phyloP scores from a whole-genome alignment of 768 basidiomycete species.

The Lyophyllum shimeji region DNA sequence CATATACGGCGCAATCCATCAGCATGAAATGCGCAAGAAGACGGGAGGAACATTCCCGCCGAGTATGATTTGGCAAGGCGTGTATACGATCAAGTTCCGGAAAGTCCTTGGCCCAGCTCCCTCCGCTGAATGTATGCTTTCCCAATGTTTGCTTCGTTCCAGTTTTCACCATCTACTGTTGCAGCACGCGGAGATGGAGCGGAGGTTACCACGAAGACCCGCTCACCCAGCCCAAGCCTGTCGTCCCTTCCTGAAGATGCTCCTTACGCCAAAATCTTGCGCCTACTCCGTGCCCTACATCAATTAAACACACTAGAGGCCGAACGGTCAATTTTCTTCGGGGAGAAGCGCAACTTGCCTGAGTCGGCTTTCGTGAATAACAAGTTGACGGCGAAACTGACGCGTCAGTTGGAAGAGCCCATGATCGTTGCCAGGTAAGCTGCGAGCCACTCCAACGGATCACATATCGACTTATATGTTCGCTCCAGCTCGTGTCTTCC shows the following conservation, averaged over 20 bases:
- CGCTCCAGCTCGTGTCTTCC: conserved; percentile 83
- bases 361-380: conserved; percentile 95
- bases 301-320: conserved; percentile 75
- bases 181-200: conserved; percentile 39
- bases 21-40: conserved; percentile 82
- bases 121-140: conserved; percentile 54
- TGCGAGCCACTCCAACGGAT: not conserved
- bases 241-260: conserved; percentile 84
- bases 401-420: conserved; percentile 93
- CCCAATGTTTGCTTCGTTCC: not conserved
- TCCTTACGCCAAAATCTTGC: conserved; percentile 86
- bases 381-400: conserved; percentile 97
- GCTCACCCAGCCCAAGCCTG: conserved; percentile 65
- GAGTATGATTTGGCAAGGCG: conserved; percentile 83
- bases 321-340: conserved; percentile 53
- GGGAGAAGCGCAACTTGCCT: conserved; percentile 58
- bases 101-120: conserved; percentile 85
- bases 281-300: conserved; percentile 84
- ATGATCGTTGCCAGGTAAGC: conserved; percentile 97
- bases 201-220: conserved; percentile 47
- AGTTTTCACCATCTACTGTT: not conserved
- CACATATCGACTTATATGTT: conserved; percentile 8
- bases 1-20: conserved; percentile 95
- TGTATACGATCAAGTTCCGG: conserved; percentile 91
- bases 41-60: conserved; percentile 52